Evolutionary conservation across 2,329 filamentous ascomycete species (phyloP).

Genomic region (Albifimbria verrucaria): DNA sequence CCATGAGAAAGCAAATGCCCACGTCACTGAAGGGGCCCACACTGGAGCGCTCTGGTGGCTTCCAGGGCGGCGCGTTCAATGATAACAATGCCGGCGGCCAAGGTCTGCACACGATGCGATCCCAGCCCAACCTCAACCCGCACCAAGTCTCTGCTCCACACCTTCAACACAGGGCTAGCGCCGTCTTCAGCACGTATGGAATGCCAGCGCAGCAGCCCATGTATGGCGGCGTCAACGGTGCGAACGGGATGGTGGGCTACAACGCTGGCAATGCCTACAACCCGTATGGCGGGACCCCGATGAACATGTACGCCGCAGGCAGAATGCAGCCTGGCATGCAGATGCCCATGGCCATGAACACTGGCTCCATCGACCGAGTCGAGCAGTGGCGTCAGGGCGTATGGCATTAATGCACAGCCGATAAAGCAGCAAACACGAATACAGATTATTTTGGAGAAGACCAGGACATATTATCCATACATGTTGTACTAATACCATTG

Average conservation of each 20-base stretch:
- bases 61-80: slow-evolving; percentile 51
- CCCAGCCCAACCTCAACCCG: slow-evolving; percentile 21
- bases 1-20: slow-evolving; percentile 48
- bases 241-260: slow-evolving; percentile 16
- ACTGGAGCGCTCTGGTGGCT: slow-evolving; percentile 40
- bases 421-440: too few species aligned
- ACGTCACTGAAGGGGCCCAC: slow-evolving; percentile 29
- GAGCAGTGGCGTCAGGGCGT: slow-evolving; percentile 42
- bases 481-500: too few species aligned
- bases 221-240: slow-evolving; percentile 18
- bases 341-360: slow-evolving; percentile 20
- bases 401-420: slow-evolving; percentile 30
- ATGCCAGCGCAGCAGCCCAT: slow-evolving; percentile 17
- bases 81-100: slow-evolving; percentile 42
- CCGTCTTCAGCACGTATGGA: slow-evolving; percentile 26
- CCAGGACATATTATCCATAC: too few species aligned
- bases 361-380: slow-evolving; percentile 30
- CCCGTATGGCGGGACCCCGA: slow-evolving; percentile 16
- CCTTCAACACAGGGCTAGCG: slow-evolving; percentile 25
- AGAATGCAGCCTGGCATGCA: slow-evolving; percentile 24
- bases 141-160: slow-evolving; percentile 18
- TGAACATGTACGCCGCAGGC: slow-evolving; percentile 24
- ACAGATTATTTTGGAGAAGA: too few species aligned
- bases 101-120: slow-evolving; percentile 20
- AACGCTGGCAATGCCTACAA: slow-evolving; percentile 5